A percentile compares a stretch with the other conserved stretches of the same genome.
phyloP scores from a whole-genome alignment of 192 early-diverging fungal species.

The Helicostylum pulchrum region DNA sequence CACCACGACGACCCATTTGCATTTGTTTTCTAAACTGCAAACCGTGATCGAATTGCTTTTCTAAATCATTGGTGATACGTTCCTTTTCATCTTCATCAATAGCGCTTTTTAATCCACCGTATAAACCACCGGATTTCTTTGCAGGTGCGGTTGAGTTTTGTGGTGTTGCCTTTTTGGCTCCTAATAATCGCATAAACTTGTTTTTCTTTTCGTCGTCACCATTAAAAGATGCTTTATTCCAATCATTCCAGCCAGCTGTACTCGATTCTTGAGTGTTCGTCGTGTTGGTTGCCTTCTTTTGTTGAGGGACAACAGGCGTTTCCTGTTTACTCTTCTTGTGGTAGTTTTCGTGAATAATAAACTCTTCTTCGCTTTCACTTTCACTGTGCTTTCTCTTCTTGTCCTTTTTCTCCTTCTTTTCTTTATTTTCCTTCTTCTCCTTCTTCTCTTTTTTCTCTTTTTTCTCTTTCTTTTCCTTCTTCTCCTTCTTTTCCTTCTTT shows the following conservation, averaged over 20 bases:
- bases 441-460: conserved; percentile 29
- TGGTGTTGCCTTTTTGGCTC: conserved; percentile 47
- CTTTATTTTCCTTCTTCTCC: conserved; percentile 21
- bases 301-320: background rate
- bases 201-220: conserved; percentile 52
- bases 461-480: conserved; percentile 30
- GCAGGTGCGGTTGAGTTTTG: conserved; percentile 18
- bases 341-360: background rate
- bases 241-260: conserved; percentile 58
- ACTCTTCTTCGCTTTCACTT: conserved; percentile 1
- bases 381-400: conserved; percentile 24
- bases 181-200: conserved; percentile 63
- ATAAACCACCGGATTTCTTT: conserved; percentile 36
- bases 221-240: conserved; percentile 56
- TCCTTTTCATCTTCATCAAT: conserved; percentile 50
- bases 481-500: conserved; percentile 39
- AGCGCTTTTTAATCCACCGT: conserved; percentile 42
- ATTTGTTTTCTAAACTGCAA: conserved; percentile 50
- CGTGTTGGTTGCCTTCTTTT: background rate
- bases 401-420: conserved; percentile 27
- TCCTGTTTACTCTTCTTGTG: conserved; percentile 11
- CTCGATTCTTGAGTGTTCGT: background rate
- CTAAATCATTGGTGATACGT: conserved; percentile 52
- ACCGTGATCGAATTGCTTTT: conserved; percentile 57
- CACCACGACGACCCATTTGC: conserved; percentile 48